Conservation (phyloP, 441 rosid species). For the Euphorbia schlechtendalii region DNA sequence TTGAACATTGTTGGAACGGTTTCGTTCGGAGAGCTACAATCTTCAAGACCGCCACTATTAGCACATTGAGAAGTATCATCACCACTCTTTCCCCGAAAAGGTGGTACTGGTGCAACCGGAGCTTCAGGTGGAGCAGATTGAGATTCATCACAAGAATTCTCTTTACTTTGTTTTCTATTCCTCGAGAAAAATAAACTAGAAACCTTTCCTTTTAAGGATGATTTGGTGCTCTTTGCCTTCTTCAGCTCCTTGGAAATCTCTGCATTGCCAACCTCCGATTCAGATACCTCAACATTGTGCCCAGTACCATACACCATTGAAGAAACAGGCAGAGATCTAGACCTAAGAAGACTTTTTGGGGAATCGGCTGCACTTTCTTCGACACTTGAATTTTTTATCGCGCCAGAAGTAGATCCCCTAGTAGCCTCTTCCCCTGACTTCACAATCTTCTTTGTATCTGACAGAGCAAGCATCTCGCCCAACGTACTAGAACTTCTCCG, state of each 20-base stretch:
- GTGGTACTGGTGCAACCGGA: conserved; percentile 25
- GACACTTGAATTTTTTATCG: conserved; percentile 29
- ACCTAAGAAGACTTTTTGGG: conserved; percentile 57
- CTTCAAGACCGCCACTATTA: conserved; percentile 31
- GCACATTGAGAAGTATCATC: conserved; percentile 29
- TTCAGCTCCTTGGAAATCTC: conserved; percentile 42
- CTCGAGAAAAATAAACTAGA: conserved; percentile 73
- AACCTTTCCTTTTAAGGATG: conserved; percentile 66
- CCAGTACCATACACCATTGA: conserved; percentile 31
- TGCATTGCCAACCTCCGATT: conserved; percentile 18
- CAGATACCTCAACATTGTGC: conserved; percentile 19
- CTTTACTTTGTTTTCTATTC: conserved; percentile 57
- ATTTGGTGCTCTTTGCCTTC: conserved; percentile 48
- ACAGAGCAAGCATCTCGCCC: conserved; percentile 96
- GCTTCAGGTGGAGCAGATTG: conserved; percentile 30
- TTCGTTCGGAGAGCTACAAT: conserved; percentile 26
- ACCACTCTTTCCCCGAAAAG: conserved; percentile 17
- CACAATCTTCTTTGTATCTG: conserved; percentile 47
- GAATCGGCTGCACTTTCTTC: conserved; percentile 40
- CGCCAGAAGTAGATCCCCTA: conserved; percentile 4
- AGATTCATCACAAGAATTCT: conserved; percentile 27
- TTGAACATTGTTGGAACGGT: conserved; percentile 21
- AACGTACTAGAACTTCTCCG: conserved; percentile 73
- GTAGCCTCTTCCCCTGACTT: conserved; percentile 28
- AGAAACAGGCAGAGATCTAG: conserved; percentile 69